Percentiles rank a stretch among this genome's conserved stretches.
These are phyloP conservation scores for Podospora anserina DNA, from an alignment of 495 filamentous ascomycete genomes.

Conservation along the genomic window DNA sequence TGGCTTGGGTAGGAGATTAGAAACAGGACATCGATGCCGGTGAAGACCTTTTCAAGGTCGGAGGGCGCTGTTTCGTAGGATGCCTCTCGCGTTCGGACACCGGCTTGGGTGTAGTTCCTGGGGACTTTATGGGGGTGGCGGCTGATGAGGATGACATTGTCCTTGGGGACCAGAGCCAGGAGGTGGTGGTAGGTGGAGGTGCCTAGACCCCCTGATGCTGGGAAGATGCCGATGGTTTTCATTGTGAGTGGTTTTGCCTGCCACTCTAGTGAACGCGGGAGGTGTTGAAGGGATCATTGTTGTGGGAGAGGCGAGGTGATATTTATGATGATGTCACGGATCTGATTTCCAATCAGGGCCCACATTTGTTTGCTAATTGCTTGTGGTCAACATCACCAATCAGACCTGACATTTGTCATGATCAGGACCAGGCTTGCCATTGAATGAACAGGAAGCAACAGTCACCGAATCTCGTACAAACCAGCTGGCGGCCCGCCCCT, in stretches of 20 bases:
- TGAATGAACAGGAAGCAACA: no score
- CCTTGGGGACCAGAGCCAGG: conserved; percentile 36
- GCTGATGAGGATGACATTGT: conserved; percentile 44
- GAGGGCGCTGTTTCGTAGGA: conserved; percentile 39
- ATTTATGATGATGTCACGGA: no score
- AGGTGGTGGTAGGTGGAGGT: conserved; percentile 48
- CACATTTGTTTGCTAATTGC: no score
- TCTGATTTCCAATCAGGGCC: no score
- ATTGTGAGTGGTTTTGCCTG: background rate
- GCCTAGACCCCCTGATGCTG: conserved; percentile 50
- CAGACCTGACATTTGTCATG: no score
- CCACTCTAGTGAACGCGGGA: background rate
- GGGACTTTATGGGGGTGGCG: conserved; percentile 43
- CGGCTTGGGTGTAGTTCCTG: conserved; percentile 19
- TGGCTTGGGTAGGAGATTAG: conserved; percentile 49
- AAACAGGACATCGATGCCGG: conserved; percentile 45
- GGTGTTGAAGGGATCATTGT: background rate
- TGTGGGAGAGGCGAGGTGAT: no score
- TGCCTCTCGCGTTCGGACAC: conserved; percentile 39
- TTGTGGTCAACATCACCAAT: no score
- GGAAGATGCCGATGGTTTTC: conserved; percentile 43
- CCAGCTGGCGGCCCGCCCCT: background rate
- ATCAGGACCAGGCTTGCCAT: no score
- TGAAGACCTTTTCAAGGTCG: conserved; percentile 38
- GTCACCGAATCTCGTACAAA: background rate